These are phyloP conservation scores for Cucurbitaria berberidis DNA, from an alignment of 2,329 filamentous ascomycete genomes.

Conservation along the genomic window DNA sequence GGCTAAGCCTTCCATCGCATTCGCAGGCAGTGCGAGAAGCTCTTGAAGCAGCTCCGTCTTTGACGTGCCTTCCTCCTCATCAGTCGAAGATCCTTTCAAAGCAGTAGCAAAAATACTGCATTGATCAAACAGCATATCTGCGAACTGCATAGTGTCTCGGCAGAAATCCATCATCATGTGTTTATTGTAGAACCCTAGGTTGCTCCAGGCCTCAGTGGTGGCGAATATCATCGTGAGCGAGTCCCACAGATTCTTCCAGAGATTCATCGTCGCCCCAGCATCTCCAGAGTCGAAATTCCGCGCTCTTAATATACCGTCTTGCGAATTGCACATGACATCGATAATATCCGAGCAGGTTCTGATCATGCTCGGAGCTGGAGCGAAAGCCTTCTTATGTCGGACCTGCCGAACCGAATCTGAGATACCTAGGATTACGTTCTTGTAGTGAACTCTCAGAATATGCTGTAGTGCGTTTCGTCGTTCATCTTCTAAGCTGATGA, in stretches of 20 bases:
- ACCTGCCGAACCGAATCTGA: conserved; percentile 63
- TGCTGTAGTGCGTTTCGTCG: conserved; percentile 67
- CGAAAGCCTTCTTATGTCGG: conserved; percentile 63
- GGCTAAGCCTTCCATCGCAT: conserved; percentile 71
- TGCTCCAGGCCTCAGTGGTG: conserved; percentile 83
- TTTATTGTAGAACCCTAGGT: conserved; percentile 70
- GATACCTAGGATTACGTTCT: conserved; percentile 62
- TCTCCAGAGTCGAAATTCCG: conserved; percentile 66
- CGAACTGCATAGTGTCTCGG: conserved; percentile 92
- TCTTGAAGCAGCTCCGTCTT: conserved; percentile 52
- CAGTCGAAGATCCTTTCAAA: conserved; percentile 52
- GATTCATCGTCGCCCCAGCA: conserved; percentile 69
- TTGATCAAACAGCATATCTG: conserved; percentile 81
- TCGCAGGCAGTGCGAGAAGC: conserved; percentile 69
- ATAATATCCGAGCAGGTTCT: conserved; percentile 67
- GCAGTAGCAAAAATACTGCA: conserved; percentile 83
- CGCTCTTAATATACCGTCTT: conserved; percentile 66
- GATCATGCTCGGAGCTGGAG: conserved; percentile 65
- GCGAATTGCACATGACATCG: conserved; percentile 68
- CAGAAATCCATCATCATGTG: conserved; percentile 88
- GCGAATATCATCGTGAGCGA: conserved; percentile 81
- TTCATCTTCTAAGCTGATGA: conserved; percentile 72
- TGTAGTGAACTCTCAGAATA: conserved; percentile 63
- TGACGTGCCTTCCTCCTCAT: conserved; percentile 47
- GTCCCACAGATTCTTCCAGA: conserved; percentile 87